Base-by-base conservation (phyloP, 169 alveolate genomes). In the Cyclospora cayetanensis region DNA sequence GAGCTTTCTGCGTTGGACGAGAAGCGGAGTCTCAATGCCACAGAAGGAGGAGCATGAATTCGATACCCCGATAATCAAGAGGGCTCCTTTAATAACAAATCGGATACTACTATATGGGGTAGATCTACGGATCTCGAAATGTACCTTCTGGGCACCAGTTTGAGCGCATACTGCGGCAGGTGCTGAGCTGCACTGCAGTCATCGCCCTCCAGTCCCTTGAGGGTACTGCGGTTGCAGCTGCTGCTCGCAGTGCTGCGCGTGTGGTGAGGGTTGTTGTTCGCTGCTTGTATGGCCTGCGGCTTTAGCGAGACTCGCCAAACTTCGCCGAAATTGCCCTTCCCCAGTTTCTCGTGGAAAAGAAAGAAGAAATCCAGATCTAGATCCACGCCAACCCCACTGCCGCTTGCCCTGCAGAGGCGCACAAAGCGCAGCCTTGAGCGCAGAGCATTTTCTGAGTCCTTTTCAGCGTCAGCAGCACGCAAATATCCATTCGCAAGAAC, bases 271-370 rank as follows among this genome's bases (percentile, higher is more conserved):
- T 27, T 9, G 18, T 18, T 50, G 60, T 18, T 53, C 25, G 84
- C 29, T 63, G 74, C 74, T 27, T 63, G 74, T 39, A 63, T 5
- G 4, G 74, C 74, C 22, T 63, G 74, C 42, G 74, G 68, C 74
- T 50, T 46, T 2, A 50, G 72, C n/a, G 79, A 60, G 2, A 90
- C 93, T 1, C 79, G 29, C 93, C 93, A 90, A 25, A 90, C 93
- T 35, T 90, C 93, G 18, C 93, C 93, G 74, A 90, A 90, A 31
- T 68, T 63, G 37, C 93, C 93, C 74, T 70, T 70, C 25, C 93
- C 93, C 29, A 87, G 74, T 42, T 55, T 68, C 42, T 52, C 85
- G 27, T 37, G 55, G 60, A 87, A 86, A 15, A n/a, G 50, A 41
- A 86, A 86, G 46, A 22, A 83, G 9, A 37, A 46, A 52, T 77